These are phyloP conservation scores for Rhododendron williamsianum DNA, from an alignment of 148 eudicot species.

Conservation along the genomic window DNA sequence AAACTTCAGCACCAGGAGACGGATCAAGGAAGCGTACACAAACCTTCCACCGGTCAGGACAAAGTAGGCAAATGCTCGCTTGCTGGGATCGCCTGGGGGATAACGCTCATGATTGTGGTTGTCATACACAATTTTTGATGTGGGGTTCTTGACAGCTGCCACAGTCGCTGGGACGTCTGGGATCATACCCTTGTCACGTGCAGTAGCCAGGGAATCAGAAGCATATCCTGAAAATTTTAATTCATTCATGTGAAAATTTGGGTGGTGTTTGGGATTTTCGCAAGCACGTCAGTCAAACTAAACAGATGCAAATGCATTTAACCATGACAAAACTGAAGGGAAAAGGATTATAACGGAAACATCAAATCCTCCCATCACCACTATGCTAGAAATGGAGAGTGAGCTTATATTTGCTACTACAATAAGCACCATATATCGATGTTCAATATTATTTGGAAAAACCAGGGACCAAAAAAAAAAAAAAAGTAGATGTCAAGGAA, in stretches of 20 bases:
- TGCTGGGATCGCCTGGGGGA: conserved; percentile 32
- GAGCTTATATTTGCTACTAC: background rate
- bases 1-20: conserved; percentile 28
- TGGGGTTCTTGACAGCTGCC: conserved; percentile 27
- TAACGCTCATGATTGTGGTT: conserved; percentile 29
- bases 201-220: conserved; percentile 18
- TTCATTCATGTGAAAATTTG: background rate
- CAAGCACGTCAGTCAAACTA: background rate
- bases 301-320: background rate
- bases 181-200: conserved; percentile 13
- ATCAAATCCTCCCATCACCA: background rate
- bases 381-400: background rate
- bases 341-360: background rate
- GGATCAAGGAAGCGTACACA: conserved; percentile 30
- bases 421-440: background rate
- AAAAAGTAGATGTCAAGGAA: background rate
- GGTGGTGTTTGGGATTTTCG: background rate
- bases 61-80: conserved; percentile 28
- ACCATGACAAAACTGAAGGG: background rate
- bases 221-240: conserved; percentile 16
- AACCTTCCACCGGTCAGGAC: conserved; percentile 33
- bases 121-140: conserved; percentile 25
- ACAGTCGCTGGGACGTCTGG: conserved; percentile 20
- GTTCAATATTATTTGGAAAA: background rate
- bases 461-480: background rate